These are phyloP conservation scores for Suhomyces choctaworum DNA, from an alignment of 1,139 yeast species.

Conservation along the genomic window DNA sequence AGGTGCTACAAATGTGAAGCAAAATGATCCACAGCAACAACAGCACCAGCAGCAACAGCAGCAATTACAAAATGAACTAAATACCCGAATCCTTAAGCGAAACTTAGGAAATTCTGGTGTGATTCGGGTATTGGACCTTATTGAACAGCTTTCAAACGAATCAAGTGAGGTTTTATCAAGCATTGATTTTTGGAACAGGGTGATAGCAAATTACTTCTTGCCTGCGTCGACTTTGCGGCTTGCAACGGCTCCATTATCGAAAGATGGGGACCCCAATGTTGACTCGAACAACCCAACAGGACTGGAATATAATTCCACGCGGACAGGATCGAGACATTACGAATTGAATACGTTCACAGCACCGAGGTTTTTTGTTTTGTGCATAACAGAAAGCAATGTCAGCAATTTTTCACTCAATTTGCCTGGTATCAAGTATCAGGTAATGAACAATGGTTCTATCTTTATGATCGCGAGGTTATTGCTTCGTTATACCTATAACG, in stretches of 20 bases:
- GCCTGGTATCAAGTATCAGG: conserved; percentile 66
- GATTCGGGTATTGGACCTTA: conserved; percentile 38
- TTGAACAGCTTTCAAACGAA: conserved; percentile 41
- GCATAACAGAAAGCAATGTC: conserved; percentile 53
- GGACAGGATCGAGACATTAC: conserved; percentile 45
- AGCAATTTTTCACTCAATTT: conserved; percentile 56
- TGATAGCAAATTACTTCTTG: conserved; percentile 36
- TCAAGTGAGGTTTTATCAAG: conserved; percentile 28
- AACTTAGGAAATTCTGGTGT: conserved; percentile 50
- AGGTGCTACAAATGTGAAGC: background rate
- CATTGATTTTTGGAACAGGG: conserved; percentile 41
- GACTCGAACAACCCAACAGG: conserved; percentile 11
- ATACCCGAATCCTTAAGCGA: conserved; percentile 39
- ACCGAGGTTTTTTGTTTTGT: conserved; percentile 62
- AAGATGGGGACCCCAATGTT: conserved; percentile 7
- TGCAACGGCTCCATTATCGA: conserved; percentile 20
- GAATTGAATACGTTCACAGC: conserved; percentile 65
- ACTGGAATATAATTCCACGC: conserved; percentile 11
- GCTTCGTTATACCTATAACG: conserved; percentile 57
- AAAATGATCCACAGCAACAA: conserved; percentile 1
- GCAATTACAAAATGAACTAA: conserved; percentile 35
- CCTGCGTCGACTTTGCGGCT: conserved; percentile 33
- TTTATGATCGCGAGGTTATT: conserved; percentile 60
- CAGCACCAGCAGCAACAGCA: conserved; percentile 16
- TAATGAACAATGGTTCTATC: conserved; percentile 64